phyloP scores from a whole-genome alignment of 257 asterid genomes.

The Plantago elongata region DNA sequence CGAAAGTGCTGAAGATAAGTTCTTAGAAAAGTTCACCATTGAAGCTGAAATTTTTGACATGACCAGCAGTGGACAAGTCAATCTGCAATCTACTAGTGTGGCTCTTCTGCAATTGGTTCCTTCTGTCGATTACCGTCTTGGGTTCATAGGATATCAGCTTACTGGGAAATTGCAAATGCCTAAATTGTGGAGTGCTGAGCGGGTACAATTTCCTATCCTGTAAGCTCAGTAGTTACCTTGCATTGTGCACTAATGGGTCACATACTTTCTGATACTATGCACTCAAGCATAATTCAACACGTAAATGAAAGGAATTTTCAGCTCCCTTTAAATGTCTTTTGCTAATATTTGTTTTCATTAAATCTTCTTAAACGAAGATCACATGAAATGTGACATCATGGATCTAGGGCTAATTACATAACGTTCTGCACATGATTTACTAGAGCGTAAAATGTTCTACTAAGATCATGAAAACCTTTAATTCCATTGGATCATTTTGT shows the following conservation, averaged over 20 bases:
- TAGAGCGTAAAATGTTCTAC: too few species aligned
- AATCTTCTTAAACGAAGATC: too few species aligned
- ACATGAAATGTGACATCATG: too few species aligned
- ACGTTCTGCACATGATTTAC: too few species aligned
- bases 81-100: slow-evolving; percentile 51
- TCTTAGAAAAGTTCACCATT: slow-evolving; percentile 46
- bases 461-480: too few species aligned
- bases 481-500: too few species aligned
- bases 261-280: too few species aligned
- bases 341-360: too few species aligned
- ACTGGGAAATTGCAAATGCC: slow-evolving; percentile 67
- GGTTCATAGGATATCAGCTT: slow-evolving; percentile 73
- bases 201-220: slow-evolving; percentile 38
- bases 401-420: too few species aligned
- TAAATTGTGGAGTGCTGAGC: slow-evolving; percentile 92
- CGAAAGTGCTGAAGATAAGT: slow-evolving; percentile 37
- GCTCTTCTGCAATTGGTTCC: slow-evolving; percentile 44
- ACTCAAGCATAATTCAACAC: too few species aligned
- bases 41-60: slow-evolving; percentile 81
- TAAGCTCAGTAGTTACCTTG: slow-evolving; percentile 4
- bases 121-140: slow-evolving; percentile 53
- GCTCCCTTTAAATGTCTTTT: too few species aligned
- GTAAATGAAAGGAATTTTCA: too few species aligned
- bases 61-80: slow-evolving; percentile 31
- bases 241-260: neutral